Evolutionary conservation across 2,329 filamentous ascomycete genomes (phyloP).

Genomic region (Fusarium falciforme): DNA sequence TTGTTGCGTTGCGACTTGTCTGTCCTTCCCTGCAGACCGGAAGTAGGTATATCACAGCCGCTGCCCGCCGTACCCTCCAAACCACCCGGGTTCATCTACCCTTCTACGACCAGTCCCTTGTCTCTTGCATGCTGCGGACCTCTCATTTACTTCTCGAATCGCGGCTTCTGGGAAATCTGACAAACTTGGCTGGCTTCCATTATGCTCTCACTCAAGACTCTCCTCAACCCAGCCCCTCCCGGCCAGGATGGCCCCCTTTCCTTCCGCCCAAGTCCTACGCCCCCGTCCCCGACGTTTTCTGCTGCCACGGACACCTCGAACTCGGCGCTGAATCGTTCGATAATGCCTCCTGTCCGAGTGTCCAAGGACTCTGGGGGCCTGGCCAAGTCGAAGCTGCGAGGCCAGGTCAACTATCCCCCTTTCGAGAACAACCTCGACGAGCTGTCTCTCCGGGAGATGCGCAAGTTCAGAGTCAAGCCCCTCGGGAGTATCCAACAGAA

Average conservation of each 20-base stretch:
- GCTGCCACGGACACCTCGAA: constrained; percentile 16
- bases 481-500: constrained; percentile 70
- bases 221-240: constrained; percentile 72
- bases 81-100: constrained; percentile 33
- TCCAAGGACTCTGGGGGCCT: constrained; percentile 61
- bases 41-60: constrained; percentile 44
- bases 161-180: constrained; percentile 2
- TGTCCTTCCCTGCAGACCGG: constrained; percentile 41
- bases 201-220: constrained; percentile 74
- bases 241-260: constrained; percentile 49
- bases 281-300: constrained; percentile 31
- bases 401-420: constrained; percentile 78
- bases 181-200: constrained; percentile 38
- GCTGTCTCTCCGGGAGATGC: constrained; percentile 67
- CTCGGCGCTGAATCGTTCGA: constrained; percentile 6
- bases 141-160: constrained; percentile 6
- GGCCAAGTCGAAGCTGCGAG: constrained; percentile 71
- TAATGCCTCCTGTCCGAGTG: constrained; percentile 22
- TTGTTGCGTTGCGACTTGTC: constrained; percentile 31
- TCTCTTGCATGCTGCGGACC: constrained; percentile 17
- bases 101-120: constrained; percentile 18
- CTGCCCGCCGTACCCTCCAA: constrained; percentile 42
- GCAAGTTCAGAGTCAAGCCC: constrained; percentile 74
- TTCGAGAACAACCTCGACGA: constrained; percentile 74
- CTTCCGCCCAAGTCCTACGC: constrained; percentile 53